Evolutionary conservation across 78 protist genomes (phyloP), one percentile per base, ranked within the genome.

Genomic region (Pigoraptor vietnamica): DNA sequence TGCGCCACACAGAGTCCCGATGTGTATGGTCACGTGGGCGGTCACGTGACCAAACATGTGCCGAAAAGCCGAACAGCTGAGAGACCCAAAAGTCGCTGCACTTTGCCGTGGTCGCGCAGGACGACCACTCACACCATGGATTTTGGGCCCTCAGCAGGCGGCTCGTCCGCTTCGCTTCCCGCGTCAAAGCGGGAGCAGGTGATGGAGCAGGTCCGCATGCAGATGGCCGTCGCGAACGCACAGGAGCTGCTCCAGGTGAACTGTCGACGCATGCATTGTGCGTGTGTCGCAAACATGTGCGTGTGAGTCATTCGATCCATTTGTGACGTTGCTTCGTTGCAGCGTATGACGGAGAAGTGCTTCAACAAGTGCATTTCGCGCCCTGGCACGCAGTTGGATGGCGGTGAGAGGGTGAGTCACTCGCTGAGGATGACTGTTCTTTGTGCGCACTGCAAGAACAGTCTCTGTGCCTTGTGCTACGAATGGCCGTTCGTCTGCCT

Each of bases 201-300:
- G 39, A 91, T 91, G 93, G 93, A 91, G 24, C 35, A 91, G 82
- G 37, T 91, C 23, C 93, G 93, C 90, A 24, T 1, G 29, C 90
- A 91, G 89, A 24, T 91, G 36, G 93, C 93, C 23, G 40, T 91
- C 24, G 93, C 93, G 23, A 84, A 91, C 81, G 93, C 93, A n/a
- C 93, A 91, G 93, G 84, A 86, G 93, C 90, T 91, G 37, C 40
- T 91, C 35, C 92, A 90, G 89, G 92, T 90, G 90, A 39, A 19
- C 90, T 88, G 33, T 19, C 38, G 87, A 34, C 87, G 24, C 37
- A 1, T n/a, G n/a, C n/a, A n/a, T n/a, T n/a, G n/a, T n/a, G n/a
- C n/a, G n/a, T n/a, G n/a, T n/a, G n/a, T n/a, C n/a, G n/a, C n/a
- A n/a, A n/a, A n/a, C n/a, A n/a, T n/a, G n/a, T n/a, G n/a, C n/a